phyloP scores from a whole-genome alignment of 1,139 yeast species.

The Diutina ranongensis region DNA sequence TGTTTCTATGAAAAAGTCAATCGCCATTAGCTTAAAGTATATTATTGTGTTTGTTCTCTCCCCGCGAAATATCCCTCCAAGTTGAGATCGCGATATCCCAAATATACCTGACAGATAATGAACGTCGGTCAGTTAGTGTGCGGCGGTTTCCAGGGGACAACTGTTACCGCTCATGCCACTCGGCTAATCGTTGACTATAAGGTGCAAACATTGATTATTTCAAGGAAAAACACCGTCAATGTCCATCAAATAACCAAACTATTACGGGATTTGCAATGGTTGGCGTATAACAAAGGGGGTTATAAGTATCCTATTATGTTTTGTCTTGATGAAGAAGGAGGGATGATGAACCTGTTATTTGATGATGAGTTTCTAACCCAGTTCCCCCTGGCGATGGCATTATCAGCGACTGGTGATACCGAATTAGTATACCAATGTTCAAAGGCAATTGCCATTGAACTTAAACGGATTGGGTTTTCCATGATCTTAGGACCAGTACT shows the following conservation, averaged over 20 bases:
- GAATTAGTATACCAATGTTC: slow-evolving; percentile 42
- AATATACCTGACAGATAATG: too few relatives aligned
- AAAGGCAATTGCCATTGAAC: slow-evolving; percentile 44
- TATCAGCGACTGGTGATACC: slow-evolving; percentile 44
- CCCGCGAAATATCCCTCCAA: not conserved
- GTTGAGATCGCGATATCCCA: too few relatives aligned
- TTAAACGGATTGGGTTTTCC: slow-evolving; percentile 43
- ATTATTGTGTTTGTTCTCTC: too few relatives aligned
- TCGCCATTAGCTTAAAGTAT: too few relatives aligned
- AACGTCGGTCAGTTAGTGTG: slow-evolving; percentile 41
- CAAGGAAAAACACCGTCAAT: slow-evolving; percentile 40
- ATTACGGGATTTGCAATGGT: slow-evolving; percentile 41
- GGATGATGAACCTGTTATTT: slow-evolving; percentile 43
- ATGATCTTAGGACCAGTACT: slow-evolving; percentile 54
- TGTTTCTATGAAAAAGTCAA: too few relatives aligned
- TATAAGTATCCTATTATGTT: slow-evolving; percentile 41
- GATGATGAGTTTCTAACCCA: slow-evolving; percentile 44
- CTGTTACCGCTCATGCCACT: slow-evolving; percentile 44
- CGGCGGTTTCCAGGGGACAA: slow-evolving; percentile 53
- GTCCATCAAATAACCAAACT: slow-evolving; percentile 41
- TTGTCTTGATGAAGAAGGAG: slow-evolving; percentile 29
- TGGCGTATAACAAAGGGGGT: slow-evolving; percentile 39
- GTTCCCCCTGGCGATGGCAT: slow-evolving; percentile 57
- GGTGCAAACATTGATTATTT: slow-evolving; percentile 47
- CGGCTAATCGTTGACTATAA: slow-evolving; percentile 42